These are phyloP conservation scores for Grammothele lineata DNA, from an alignment of 768 basidiomycete genomes.

Conservation along the genomic window DNA sequence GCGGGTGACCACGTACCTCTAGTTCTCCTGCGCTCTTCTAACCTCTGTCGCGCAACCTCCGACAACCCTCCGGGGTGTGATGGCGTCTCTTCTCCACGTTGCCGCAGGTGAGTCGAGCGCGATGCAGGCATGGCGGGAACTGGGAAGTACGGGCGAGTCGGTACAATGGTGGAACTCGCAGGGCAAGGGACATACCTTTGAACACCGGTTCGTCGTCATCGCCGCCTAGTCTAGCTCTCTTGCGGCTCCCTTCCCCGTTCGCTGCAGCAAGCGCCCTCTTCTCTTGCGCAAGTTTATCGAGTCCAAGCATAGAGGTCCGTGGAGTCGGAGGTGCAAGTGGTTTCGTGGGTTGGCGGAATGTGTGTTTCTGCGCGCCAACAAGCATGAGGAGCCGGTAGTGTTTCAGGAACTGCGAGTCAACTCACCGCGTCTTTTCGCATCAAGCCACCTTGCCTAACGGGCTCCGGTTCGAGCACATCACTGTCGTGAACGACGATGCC, in stretches of 20 bases:
- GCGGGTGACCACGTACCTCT: conserved; percentile 39
- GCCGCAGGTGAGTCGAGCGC: conserved; percentile 54
- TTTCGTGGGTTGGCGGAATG: conserved; percentile 73
- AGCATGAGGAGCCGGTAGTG: conserved; percentile 5
- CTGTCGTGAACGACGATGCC: conserved; percentile 77
- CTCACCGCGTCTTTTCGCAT: conserved; percentile 61
- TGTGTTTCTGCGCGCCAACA: conserved; percentile 53
- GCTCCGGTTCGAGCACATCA: conserved; percentile 82
- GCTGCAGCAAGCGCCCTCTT: conserved; percentile 56
- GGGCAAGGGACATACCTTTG: conserved; percentile 60
- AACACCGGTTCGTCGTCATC: conserved; percentile 68
- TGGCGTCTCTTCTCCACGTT: conserved; percentile 86
- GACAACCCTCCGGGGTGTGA: conserved; percentile 90
- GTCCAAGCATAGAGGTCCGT: conserved; percentile 74
- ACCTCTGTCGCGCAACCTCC: conserved; percentile 58
- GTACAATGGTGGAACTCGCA: neutral
- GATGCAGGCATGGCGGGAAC: conserved; percentile 74
- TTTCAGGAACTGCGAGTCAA: conserved; percentile 5
- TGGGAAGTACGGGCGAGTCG: conserved; percentile 24
- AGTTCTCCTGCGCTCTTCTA: conserved; percentile 75
- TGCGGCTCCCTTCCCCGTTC: conserved; percentile 51
- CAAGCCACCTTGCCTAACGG: conserved; percentile 72
- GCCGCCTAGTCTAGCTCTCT: conserved; percentile 53
- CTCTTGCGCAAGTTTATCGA: conserved; percentile 85
- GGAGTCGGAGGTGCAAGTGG: conserved; percentile 76